Percentiles rank a stretch among this genome's conserved stretches.
Conservation (phyloP, 208 protist species). For the Novymonas esmeraldas region DNA sequence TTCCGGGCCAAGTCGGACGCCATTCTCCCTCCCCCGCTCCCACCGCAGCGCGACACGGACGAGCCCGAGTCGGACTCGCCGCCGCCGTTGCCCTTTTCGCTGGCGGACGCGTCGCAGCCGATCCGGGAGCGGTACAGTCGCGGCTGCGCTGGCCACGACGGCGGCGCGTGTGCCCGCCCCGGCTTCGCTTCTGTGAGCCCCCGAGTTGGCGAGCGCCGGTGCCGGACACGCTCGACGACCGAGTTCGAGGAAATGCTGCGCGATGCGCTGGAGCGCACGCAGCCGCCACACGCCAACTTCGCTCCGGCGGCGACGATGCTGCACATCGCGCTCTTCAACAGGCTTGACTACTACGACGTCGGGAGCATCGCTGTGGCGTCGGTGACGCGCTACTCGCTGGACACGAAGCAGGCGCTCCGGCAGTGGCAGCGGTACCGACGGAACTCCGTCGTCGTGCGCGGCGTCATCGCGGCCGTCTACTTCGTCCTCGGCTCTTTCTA, state of each 20-base stretch:
- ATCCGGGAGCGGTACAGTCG: too few species aligned
- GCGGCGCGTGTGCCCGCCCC: too few species aligned
- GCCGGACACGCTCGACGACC: too few species aligned
- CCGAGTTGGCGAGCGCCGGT: slow-evolving; percentile 5
- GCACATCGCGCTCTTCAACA: slow-evolving; percentile 38
- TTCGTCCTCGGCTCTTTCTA: slow-evolving; percentile 18
- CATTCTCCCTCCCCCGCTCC: not conserved
- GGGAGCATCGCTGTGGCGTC: slow-evolving; percentile 42
- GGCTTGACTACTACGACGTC: slow-evolving; percentile 41
- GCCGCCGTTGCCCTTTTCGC: too few species aligned
- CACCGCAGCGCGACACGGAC: too few species aligned
- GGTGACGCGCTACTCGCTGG: slow-evolving; percentile 30
- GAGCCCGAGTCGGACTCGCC: too few species aligned
- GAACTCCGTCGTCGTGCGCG: slow-evolving; percentile 17
- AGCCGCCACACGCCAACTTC: slow-evolving; percentile 11
- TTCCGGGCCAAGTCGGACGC: not conserved
- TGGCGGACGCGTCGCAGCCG: too few species aligned
- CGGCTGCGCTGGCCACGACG: too few species aligned
- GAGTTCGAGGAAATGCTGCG: slow-evolving; percentile 28
- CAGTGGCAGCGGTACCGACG: slow-evolving; percentile 17
- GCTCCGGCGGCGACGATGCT: slow-evolving; percentile 36
- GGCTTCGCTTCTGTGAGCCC: too few species aligned
- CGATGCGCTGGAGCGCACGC: slow-evolving; percentile 25
- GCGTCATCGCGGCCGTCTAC: slow-evolving; percentile 15
- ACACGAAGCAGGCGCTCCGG: slow-evolving; percentile 19